Evolutionary conservation across 2,329 filamentous ascomycete species (phyloP).

Genomic region (Aspergillus viridinutans): DNA sequence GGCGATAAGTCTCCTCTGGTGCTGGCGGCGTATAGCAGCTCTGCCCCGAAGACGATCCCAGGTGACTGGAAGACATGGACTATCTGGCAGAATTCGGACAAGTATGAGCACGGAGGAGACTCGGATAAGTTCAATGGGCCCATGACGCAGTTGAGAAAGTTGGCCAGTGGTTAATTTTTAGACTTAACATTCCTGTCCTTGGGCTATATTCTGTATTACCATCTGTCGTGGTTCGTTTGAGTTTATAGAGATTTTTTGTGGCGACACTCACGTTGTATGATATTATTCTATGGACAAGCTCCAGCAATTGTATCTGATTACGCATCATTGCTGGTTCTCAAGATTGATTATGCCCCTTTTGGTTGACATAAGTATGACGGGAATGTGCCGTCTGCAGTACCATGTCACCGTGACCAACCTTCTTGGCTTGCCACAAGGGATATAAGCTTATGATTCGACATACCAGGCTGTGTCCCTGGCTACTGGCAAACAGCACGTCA

Average conservation of each 20-base stretch:
- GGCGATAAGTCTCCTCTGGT: conserved; percentile 46
- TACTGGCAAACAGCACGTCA: not conserved
- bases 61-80: conserved; percentile 37
- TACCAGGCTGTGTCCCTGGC: too few species aligned
- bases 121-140: conserved; percentile 17
- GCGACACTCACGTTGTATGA: too few species aligned
- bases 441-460: not conserved
- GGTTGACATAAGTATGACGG: not conserved
- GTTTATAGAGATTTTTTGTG: not conserved
- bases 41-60: conserved; percentile 41
- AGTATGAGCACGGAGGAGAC: conserved; percentile 15
- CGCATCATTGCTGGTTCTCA: too few species aligned
- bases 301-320: too few species aligned
- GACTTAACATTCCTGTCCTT: not conserved
- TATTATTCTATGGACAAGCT: too few species aligned
- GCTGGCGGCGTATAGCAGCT: conserved; percentile 42
- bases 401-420: not conserved
- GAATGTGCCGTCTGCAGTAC: not conserved
- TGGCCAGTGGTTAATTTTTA: not conserved
- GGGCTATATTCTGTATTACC: not conserved
- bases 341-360: not conserved
- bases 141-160: conserved; percentile 10
- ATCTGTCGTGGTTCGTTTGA: not conserved
- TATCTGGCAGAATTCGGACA: conserved; percentile 17
- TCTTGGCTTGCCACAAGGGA: too few species aligned